phyloP scores from a whole-genome alignment of 2,329 filamentous ascomycete genomes.

The Aspergillus amoenus region DNA sequence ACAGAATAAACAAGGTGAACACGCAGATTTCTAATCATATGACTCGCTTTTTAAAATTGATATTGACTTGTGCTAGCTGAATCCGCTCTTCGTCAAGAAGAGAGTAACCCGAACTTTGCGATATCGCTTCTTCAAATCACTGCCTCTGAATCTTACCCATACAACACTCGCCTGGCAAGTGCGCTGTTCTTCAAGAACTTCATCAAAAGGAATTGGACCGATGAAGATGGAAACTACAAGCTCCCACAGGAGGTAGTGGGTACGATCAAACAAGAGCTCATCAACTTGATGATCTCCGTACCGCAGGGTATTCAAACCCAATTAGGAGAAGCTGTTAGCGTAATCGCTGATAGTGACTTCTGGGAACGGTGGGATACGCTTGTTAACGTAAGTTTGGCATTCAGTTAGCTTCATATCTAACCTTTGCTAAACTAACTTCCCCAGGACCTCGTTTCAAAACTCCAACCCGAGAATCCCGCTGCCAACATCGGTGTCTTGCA shows the following conservation, averaged over 20 bases:
- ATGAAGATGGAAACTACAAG: conserved; percentile 93
- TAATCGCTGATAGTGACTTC: conserved; percentile 97
- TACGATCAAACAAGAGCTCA: conserved; percentile 91
- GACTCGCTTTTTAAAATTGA: background rate
- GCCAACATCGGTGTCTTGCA: conserved; percentile 93
- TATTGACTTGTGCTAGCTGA: conserved; percentile 62
- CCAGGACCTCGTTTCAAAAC: conserved; percentile 80
- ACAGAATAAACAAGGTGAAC: conserved; percentile 82
- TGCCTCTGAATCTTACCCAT: conserved; percentile 68
- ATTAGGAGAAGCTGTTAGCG: conserved; percentile 92
- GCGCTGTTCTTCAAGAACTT: conserved; percentile 99
- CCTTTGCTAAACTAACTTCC: conserved; percentile 11
- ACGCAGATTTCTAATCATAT: no score
- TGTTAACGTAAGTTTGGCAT: conserved; percentile 63
- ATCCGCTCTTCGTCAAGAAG: conserved; percentile 72
- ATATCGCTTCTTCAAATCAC: conserved; percentile 87
- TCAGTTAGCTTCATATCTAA: background rate
- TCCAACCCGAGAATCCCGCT: conserved; percentile 77
- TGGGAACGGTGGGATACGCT: conserved; percentile 96
- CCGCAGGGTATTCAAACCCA: conserved; percentile 86
- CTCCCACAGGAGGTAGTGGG: conserved; percentile 77
- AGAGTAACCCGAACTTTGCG: conserved; percentile 83
- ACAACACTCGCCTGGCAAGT: conserved; percentile 79
- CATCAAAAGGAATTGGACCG: conserved; percentile 90
- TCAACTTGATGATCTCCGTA: conserved; percentile 93